These are phyloP conservation scores for Zarea fungicola DNA, from an alignment of 2,329 filamentous ascomycete species.

Conservation along the genomic window DNA sequence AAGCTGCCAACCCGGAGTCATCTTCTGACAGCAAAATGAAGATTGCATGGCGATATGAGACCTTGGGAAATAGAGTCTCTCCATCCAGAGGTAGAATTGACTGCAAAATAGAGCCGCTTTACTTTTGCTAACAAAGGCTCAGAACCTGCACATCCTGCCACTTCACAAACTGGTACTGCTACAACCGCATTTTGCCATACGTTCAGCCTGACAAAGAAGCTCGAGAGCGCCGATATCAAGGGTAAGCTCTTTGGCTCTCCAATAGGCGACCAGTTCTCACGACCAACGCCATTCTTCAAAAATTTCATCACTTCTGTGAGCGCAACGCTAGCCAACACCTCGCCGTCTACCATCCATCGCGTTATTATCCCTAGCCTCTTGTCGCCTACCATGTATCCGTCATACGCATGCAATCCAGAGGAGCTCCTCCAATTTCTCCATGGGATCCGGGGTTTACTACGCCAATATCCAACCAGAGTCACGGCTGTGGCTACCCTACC, in stretches of 20 bases:
- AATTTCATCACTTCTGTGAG: constrained; percentile 57
- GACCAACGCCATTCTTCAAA: constrained; percentile 41
- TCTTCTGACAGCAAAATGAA: constrained; percentile 76
- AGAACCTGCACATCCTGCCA: constrained; percentile 19
- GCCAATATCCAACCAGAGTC: constrained; percentile 58
- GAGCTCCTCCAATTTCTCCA: constrained; percentile 79
- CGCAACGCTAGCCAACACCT: constrained; percentile 50
- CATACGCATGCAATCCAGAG: constrained; percentile 62
- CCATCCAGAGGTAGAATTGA: constrained; percentile 56
- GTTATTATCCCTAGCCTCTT: constrained; percentile 80
- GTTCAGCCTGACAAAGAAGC: constrained; percentile 65
- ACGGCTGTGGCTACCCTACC: constrained; percentile 74
- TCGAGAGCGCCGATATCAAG: constrained; percentile 44
- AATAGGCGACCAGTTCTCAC: constrained; percentile 31
- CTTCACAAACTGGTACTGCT: constrained; percentile 16
- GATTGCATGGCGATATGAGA: constrained; percentile 97
- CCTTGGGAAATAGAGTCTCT: constrained; percentile 63
- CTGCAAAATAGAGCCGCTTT: too few relatives aligned
- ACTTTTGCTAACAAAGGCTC: constrained; percentile 1
- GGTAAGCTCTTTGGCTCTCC: constrained; percentile 49
- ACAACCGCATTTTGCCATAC: constrained; percentile 63
- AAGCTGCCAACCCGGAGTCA: constrained; percentile 33
- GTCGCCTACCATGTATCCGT: constrained; percentile 77
- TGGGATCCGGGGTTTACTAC: constrained; percentile 67
- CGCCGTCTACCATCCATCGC: constrained; percentile 64